A percentile compares a stretch with the other conserved stretches of the same genome.
These are phyloP conservation scores for Sechiopsis laciniata DNA, from an alignment of 306 rosid genomes.

Conservation along the genomic window DNA sequence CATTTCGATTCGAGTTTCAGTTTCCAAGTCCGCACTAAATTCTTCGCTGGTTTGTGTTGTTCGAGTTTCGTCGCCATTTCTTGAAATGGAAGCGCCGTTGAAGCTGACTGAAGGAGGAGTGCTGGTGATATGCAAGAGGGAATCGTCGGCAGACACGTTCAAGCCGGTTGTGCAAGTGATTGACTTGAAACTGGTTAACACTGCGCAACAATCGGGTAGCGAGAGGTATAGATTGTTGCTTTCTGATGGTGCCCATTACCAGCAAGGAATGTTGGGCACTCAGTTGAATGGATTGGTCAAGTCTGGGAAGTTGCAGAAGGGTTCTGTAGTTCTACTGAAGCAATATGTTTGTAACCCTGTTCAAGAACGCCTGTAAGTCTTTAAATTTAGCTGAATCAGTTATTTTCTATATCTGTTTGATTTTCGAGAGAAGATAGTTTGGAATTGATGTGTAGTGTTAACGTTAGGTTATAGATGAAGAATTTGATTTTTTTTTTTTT, in stretches of 20 bases:
- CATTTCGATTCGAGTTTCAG: background rate
- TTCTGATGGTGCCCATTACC: slow-evolving; percentile 57
- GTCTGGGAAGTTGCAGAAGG: slow-evolving; percentile 47
- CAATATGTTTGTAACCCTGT: slow-evolving; percentile 51
- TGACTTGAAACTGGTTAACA: slow-evolving; percentile 46
- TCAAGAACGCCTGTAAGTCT: slow-evolving; percentile 59
- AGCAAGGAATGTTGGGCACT: slow-evolving; percentile 73
- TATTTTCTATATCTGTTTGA: background rate
- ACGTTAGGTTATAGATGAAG: background rate
- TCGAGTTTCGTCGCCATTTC: slow-evolving; percentile 14
- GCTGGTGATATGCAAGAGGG: slow-evolving; percentile 35
- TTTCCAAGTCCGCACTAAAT: background rate
- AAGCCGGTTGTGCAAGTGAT: slow-evolving; percentile 62
- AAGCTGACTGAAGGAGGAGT: slow-evolving; percentile 57
- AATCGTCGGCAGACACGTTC: slow-evolving; percentile 24
- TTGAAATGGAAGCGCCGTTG: slow-evolving; percentile 40
- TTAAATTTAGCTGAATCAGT: background rate
- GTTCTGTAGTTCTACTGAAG: slow-evolving; percentile 47
- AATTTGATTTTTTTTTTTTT: too few species aligned
- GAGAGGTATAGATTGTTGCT: slow-evolving; percentile 61
- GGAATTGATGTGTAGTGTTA: background rate
- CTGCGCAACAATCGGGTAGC: slow-evolving; percentile 31
- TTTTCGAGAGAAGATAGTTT: background rate
- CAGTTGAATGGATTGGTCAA: slow-evolving; percentile 50
- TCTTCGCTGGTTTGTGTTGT: background rate